Conservation (phyloP, 2,329 filamentous ascomycete species). For the Calonectria pauciramosa region DNA sequence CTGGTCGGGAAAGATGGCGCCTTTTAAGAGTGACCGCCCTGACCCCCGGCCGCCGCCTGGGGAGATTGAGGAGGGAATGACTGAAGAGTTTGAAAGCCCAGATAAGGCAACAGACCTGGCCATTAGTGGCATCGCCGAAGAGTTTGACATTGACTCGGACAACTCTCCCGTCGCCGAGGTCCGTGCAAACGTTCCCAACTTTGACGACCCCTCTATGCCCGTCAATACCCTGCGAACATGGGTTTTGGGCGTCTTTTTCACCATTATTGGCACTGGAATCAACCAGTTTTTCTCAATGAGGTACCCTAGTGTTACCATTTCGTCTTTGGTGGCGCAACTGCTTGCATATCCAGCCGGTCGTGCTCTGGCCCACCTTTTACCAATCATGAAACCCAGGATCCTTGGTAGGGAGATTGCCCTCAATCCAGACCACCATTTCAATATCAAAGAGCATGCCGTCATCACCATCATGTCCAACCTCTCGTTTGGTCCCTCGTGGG, state of each 20-base stretch:
- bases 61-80: constrained; percentile 20
- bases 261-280: constrained; percentile 60
- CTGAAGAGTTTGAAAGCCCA: constrained; percentile 20
- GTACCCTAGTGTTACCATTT: constrained; percentile 61
- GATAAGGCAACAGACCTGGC: constrained; percentile 30
- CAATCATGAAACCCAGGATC: constrained; percentile 47
- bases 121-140: constrained; percentile 28
- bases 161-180: constrained; percentile 28
- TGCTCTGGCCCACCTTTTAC: constrained; percentile 54
- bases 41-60: background rate
- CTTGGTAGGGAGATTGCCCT: constrained; percentile 41
- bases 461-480: constrained; percentile 64
- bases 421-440: constrained; percentile 59
- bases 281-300: constrained; percentile 62
- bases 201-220: background rate
- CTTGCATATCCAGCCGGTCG: constrained; percentile 59
- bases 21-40: background rate
- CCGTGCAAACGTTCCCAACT: constrained; percentile 21
- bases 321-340: constrained; percentile 60
- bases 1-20: background rate
- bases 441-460: constrained; percentile 61
- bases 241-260: constrained; percentile 60
- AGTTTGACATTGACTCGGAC: constrained; percentile 32
- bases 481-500: constrained; percentile 58
- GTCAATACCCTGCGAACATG: constrained; percentile 56